Evolutionary conservation across 2,329 filamentous ascomycete species (phyloP).

Genomic region (Talaromyces sp.): DNA sequence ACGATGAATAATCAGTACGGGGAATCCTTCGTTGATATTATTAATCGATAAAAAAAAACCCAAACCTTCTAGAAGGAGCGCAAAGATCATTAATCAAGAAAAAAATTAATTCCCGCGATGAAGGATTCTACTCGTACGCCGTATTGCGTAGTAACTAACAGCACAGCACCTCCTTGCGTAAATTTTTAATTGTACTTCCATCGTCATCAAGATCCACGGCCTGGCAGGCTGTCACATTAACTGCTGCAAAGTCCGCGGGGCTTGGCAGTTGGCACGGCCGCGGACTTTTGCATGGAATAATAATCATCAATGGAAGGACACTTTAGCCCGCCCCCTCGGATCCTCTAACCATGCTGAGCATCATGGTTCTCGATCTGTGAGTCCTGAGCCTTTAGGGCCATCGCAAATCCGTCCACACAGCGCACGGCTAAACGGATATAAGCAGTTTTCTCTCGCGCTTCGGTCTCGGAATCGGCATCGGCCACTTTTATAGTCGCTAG

Average conservation of each 20-base stretch:
- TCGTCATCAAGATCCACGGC: not conserved
- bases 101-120: not conserved
- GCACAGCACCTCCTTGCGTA: too few relatives aligned
- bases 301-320: too few relatives aligned
- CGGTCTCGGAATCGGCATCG: not conserved
- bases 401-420: not conserved
- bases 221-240: not conserved
- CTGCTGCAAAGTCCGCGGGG: not conserved
- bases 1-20: conserved; percentile 1
- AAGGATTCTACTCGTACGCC: not conserved
- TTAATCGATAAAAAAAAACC: conserved; percentile 17
- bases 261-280: not conserved
- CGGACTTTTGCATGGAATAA: too few relatives aligned
- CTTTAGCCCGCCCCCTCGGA: not conserved
- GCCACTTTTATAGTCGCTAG: not conserved
- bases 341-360: too few relatives aligned
- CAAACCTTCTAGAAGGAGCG: conserved; percentile 24
- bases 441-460: not conserved
- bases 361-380: too few relatives aligned
- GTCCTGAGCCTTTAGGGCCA: too few relatives aligned
- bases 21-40: not conserved
- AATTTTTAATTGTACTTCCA: too few relatives aligned
- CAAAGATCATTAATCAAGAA: not conserved
- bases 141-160: not conserved
- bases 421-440: not conserved